Percentiles rank a stretch among this genome's conserved stretches.
Evolutionary conservation across 345 rosid genomes (phyloP).

Genomic region (Lenwebbia sp.): DNA sequence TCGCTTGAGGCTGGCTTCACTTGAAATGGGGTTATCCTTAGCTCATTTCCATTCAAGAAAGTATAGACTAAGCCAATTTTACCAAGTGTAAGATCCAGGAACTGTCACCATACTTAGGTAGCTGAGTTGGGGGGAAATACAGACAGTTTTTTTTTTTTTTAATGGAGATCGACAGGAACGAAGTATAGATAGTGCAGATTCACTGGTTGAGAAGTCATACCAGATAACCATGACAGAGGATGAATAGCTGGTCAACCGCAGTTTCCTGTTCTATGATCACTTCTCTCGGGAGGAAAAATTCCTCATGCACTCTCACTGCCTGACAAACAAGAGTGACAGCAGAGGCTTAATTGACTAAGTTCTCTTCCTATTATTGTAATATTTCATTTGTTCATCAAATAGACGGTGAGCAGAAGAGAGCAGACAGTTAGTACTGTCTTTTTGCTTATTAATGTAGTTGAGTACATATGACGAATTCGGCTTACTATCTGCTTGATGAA

Average conservation of each 20-base stretch:
- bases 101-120: not conserved
- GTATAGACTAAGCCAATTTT: not conserved
- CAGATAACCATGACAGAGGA: constrained; percentile 69
- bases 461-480: not conserved
- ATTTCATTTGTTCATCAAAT: not conserved
- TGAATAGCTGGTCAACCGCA: constrained; percentile 58
- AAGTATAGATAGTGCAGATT: not conserved
- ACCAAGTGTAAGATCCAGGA: not conserved
- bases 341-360: not conserved
- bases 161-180: not conserved
- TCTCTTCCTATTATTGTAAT: not conserved
- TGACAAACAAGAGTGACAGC: constrained; percentile 9
- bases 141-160: not conserved
- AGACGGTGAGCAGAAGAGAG: not conserved
- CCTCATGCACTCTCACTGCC: constrained; percentile 68
- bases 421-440: not conserved
- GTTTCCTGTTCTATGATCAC: constrained; percentile 68
- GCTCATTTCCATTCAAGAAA: not conserved
- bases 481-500: constrained; percentile 86
- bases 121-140: not conserved
- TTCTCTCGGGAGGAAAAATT: constrained; percentile 75
- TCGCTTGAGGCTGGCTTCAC: not conserved
- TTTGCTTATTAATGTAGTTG: not conserved
- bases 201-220: constrained; percentile 19
- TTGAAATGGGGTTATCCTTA: not conserved